These are phyloP conservation scores for Astrothelium subdiscretum DNA, from an alignment of 495 filamentous ascomycete genomes.

Conservation along the genomic window DNA sequence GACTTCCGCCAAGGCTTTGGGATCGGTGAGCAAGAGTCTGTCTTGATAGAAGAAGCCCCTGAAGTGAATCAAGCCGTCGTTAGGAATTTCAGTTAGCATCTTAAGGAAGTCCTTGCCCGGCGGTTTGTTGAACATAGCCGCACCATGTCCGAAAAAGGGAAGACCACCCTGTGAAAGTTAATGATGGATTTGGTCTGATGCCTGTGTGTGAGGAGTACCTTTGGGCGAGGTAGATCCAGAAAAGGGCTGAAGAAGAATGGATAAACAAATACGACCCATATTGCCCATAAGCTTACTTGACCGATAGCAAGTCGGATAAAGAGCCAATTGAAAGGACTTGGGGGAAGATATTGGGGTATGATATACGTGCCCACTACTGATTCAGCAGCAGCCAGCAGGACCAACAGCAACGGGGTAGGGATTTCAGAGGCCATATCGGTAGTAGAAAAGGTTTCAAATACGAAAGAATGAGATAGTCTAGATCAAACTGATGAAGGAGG, in stretches of 20 bases:
- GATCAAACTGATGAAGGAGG: neutral
- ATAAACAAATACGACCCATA: neutral
- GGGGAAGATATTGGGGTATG: neutral
- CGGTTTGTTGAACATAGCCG: neutral
- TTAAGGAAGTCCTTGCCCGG: neutral
- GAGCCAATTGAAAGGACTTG: neutral
- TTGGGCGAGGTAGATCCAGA: neutral
- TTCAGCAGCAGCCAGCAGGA: neutral
- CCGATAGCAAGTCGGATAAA: neutral
- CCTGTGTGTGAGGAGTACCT: neutral
- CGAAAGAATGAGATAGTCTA: neutral
- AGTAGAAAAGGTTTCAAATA: neutral
- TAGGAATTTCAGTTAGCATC: conserved; percentile 4
- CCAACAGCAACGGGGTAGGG: neutral
- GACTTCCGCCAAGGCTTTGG: conserved; percentile 23
- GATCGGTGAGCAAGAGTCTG: conserved; percentile 17
- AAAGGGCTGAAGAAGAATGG: neutral
- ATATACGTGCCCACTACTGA: neutral
- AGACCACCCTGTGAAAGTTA: neutral
- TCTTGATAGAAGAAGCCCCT: conserved; percentile 19
- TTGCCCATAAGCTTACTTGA: neutral
- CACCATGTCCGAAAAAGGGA: neutral
- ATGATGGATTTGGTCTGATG: neutral
- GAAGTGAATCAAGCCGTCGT: conserved; percentile 24
- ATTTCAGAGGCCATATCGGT: neutral